Base-by-base conservation (phyloP, 352 stramenopile species). In the Phytophthora nicotianae region DNA sequence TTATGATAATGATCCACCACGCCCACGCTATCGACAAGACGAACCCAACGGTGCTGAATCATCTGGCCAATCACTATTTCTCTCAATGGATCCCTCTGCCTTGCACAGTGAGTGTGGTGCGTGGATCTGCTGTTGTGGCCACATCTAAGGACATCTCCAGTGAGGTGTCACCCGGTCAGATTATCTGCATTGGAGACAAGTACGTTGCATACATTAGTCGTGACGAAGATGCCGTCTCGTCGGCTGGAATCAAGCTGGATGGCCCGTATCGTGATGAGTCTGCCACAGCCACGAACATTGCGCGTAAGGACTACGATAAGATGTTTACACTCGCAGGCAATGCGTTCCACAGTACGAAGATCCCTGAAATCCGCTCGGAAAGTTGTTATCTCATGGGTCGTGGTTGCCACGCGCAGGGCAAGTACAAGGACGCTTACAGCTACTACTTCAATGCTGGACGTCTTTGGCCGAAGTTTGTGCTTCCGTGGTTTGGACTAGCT, bases 31-130 rank as follows among this genome's bases (percentile, higher is more conserved):
- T 96, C 48, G 87, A 96, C 62, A 93, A 93, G 63, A 92, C 81
- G 26, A 94, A 93, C 57, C 86, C 88, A 8, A 94, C 85, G 52
- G 96, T 98, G 17, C 79, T 98, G 43, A 99, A 99, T 77, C 96
- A 99, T 73, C 75, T 99, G 53, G 97, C 97, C 9, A 98, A 99
- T 84, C 96, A 99, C 76, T 99, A 98, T 70, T 99, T 99, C 74
- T 97, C 91, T 53, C 97, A 98, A 62, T 99, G 95, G 96, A 97
- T 97, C 8, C 93, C 90, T 0, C 66, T 98, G 23, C 77, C 91
- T 6, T 97, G 93, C 40, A 93, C 85, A 0, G 88, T 94, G 21
- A 77, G 86, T 35, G 89, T 97, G 5, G 77, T 95, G 60, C 76
- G 86, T 49, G 91, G 92, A 58, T 98, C 86, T 2, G 68, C 75